Conservation (phyloP, 1,284 basidiomycete genomes). For the Cronartium quercuum region DNA sequence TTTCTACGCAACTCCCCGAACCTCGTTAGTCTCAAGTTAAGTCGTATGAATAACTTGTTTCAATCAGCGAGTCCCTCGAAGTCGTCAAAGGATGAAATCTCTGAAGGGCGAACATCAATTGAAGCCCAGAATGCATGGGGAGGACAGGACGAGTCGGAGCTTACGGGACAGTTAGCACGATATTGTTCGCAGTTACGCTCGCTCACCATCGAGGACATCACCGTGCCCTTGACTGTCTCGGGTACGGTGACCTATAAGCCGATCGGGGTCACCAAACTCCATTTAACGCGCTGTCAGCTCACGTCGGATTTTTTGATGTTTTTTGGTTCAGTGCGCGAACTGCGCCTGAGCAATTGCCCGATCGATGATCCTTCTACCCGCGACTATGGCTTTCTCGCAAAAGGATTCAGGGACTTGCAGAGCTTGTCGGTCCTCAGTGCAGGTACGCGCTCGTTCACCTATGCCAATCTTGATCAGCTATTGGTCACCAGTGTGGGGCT, state of each 20-base stretch:
- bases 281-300: not conserved
- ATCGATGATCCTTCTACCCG: not conserved
- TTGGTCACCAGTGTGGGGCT: not conserved
- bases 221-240: not conserved
- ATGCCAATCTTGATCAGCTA: not conserved
- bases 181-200: not conserved
- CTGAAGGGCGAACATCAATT: no score
- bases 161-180: not conserved
- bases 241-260: no score
- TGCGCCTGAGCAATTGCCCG: not conserved
- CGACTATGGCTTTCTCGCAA: not conserved
- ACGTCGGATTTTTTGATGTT: not conserved
- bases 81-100: no score
- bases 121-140: no score
- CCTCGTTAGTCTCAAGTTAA: not conserved
- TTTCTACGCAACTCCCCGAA: not conserved
- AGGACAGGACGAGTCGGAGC: not conserved
- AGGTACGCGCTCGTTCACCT: not conserved
- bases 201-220: not conserved
- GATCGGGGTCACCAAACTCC: not conserved
- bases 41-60: not conserved
- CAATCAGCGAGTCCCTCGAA: not conserved
- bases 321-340: not conserved
- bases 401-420: not conserved
- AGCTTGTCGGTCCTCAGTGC: not conserved